A percentile compares a stretch with the other conserved stretches of the same genome.
Conservation (phyloP, 306 rosid genomes). For the Medicago lupulina region DNA sequence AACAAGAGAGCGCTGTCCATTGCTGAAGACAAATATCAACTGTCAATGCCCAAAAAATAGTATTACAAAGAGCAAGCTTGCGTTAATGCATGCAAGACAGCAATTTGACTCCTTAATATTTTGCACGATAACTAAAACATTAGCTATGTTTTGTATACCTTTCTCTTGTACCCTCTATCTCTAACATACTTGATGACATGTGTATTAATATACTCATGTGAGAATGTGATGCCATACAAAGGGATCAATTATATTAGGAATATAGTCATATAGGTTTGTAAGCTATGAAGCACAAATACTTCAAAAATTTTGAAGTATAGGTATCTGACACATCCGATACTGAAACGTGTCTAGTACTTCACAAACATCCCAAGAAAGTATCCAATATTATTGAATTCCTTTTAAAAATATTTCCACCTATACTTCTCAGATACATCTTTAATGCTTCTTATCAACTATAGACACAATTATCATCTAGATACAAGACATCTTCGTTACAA, state of each 20-base stretch:
- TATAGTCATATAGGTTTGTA: background rate
- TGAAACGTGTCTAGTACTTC: no score
- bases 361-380: no score
- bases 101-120: slow-evolving; percentile 6
- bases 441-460: no score
- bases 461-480: no score
- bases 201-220: background rate
- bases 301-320: no score
- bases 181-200: background rate
- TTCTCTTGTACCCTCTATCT: background rate
- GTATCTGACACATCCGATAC: no score
- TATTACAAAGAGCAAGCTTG: slow-evolving; percentile 50
- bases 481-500: no score
- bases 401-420: no score
- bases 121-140: background rate
- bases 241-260: background rate
- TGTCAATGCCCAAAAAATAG: slow-evolving; percentile 52
- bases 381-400: no score
- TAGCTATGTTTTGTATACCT: background rate
- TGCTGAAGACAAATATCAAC: slow-evolving; percentile 69
- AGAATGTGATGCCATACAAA: background rate
- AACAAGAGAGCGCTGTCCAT: slow-evolving; percentile 71
- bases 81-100: slow-evolving; percentile 31
- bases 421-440: no score
- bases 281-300: background rate